Percentiles rank a stretch among this genome's conserved stretches.
Evolutionary conservation across 352 stramenopile genomes (phyloP).

Genomic region (Pythium periplocum): DNA sequence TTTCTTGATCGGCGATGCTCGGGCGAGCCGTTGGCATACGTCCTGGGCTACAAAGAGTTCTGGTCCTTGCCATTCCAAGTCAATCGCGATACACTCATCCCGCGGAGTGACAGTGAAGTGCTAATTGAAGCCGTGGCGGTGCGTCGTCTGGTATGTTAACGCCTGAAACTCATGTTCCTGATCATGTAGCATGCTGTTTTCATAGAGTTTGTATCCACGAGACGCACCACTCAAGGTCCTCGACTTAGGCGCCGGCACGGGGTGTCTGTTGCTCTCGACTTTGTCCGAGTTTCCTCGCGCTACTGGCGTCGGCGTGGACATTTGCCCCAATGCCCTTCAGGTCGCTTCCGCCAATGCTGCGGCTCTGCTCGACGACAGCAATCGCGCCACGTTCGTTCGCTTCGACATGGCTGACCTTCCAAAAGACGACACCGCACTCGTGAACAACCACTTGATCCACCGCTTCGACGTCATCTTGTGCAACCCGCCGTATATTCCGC

Average conservation of each 20-base stretch:
- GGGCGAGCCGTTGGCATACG: conserved; percentile 73
- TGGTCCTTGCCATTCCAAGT: conserved; percentile 65
- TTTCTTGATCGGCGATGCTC: conserved; percentile 20
- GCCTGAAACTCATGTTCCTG: not conserved
- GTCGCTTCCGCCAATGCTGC: conserved; percentile 49
- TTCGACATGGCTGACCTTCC: conserved; percentile 27
- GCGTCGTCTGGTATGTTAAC: conserved; percentile 7
- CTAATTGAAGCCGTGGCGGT: conserved; percentile 70
- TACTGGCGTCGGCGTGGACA: conserved; percentile 53
- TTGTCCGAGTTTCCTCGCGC: conserved; percentile 53
- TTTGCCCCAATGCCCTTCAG: conserved; percentile 41
- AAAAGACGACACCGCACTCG: not conserved
- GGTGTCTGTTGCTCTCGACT: conserved; percentile 59
- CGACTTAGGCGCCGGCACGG: conserved; percentile 66
- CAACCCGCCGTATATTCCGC: conserved; percentile 73
- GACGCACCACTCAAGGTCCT: conserved; percentile 39
- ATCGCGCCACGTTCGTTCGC: conserved; percentile 23
- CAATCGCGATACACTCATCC: conserved; percentile 61
- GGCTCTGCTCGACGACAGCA: conserved; percentile 4
- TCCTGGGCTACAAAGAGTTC: conserved; percentile 64
- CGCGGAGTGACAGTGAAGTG: conserved; percentile 75
- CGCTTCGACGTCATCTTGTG: conserved; percentile 66
- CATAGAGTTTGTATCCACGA: conserved; percentile 35
- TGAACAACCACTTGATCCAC: conserved; percentile 16
- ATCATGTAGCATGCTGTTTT: not conserved